Conservation (phyloP, 225 moss, liverwort and hornwort species). For the Climacium dendroides region DNA sequence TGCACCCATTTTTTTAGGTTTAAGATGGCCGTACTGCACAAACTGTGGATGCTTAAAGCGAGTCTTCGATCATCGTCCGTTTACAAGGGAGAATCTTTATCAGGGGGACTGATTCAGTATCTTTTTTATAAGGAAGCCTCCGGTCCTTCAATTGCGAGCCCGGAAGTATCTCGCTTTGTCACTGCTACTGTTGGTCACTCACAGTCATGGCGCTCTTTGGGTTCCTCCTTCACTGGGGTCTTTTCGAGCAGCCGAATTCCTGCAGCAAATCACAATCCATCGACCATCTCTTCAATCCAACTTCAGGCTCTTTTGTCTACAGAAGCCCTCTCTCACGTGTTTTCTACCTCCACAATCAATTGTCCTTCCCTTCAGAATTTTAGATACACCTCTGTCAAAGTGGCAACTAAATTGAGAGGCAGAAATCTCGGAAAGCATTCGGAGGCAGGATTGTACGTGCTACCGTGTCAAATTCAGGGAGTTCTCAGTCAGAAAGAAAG, state of each 20-base stretch:
- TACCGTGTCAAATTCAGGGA: not conserved
- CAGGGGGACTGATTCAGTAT: not conserved
- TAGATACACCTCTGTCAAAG: not conserved
- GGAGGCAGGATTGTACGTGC: not conserved
- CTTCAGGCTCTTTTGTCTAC: not conserved
- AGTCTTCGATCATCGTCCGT: conserved; percentile 2
- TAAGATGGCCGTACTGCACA: conserved; percentile 34
- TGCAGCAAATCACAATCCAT: not conserved
- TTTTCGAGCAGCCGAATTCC: not conserved
- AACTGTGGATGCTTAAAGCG: conserved; percentile 18
- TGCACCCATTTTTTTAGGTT: not conserved
- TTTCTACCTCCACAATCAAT: not conserved
- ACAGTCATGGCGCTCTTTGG: not conserved
- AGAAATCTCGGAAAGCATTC: not conserved
- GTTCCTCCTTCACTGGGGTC: not conserved
- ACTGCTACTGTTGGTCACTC: not conserved
- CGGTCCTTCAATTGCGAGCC: not conserved
- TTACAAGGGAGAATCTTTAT: not conserved
- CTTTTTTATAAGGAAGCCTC: not conserved
- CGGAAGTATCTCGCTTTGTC: not conserved
- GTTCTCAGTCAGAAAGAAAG: not conserved
- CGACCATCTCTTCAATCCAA: not conserved
- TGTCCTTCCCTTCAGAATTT: not conserved
- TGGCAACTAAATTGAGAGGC: not conserved
- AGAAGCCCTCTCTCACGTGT: not conserved